Evolutionary conservation across 257 asterid species (phyloP).

Genomic region (Ophiorrhiza pumila): DNA sequence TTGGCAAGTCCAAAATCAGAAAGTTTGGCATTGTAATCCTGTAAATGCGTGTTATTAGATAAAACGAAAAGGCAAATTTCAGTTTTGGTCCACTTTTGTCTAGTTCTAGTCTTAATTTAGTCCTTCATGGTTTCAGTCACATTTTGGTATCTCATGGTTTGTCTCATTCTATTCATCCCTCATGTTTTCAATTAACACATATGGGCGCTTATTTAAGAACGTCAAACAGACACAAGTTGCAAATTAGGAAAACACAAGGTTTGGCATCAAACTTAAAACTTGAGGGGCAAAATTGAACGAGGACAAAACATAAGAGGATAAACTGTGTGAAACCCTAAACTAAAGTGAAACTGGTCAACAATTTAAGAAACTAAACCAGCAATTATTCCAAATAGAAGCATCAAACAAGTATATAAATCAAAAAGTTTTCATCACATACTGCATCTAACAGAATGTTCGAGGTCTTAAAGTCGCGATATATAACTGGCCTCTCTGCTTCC

Average conservation of each 20-base stretch:
- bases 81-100: background rate
- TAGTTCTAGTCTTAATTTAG: background rate
- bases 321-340: background rate
- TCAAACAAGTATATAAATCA: background rate
- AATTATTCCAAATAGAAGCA: background rate
- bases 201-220: background rate
- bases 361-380: background rate
- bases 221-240: background rate
- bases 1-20: slow-evolving; percentile 99
- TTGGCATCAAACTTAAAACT: background rate
- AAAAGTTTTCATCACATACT: slow-evolving; percentile 42
- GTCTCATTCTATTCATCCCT: background rate
- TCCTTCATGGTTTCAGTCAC: background rate
- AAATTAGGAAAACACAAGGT: background rate
- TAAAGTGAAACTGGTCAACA: background rate
- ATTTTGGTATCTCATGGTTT: background rate
- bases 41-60: slow-evolving; percentile 23
- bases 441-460: slow-evolving; percentile 92
- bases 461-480: slow-evolving; percentile 97
- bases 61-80: background rate
- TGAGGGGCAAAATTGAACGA: background rate
- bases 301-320: background rate
- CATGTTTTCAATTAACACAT: background rate
- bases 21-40: slow-evolving; percentile 96
- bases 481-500: slow-evolving; percentile 95